Evolutionary conservation across 2,329 filamentous ascomycete genomes (phyloP).

Genomic region (Rutstroemia sp.): DNA sequence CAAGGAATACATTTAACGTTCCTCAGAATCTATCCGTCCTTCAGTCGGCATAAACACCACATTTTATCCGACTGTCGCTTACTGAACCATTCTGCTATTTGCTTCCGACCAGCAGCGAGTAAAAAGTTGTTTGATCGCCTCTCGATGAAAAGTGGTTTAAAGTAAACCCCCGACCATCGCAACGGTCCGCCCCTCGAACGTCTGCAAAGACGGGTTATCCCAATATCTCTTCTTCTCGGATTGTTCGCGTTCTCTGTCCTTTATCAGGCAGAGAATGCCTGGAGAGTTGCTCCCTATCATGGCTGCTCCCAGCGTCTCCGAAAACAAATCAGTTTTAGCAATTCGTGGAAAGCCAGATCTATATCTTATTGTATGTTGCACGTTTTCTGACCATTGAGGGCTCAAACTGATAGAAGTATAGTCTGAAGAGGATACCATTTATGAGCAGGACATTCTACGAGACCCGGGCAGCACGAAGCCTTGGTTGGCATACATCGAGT

Average conservation of each 20-base stretch:
- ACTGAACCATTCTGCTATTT: conserved; percentile 2
- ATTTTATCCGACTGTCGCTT: conserved; percentile 3
- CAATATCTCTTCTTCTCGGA: conserved; percentile 11
- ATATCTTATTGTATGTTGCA: conserved; percentile 30
- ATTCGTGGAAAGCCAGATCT: conserved; percentile 29
- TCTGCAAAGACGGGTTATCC: conserved; percentile 9
- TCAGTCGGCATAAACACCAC: background rate
- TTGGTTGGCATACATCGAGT: conserved; percentile 90
- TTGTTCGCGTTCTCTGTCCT: conserved; percentile 19
- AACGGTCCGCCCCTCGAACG: background rate
- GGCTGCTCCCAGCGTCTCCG: conserved; percentile 26
- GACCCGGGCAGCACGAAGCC: conserved; percentile 82
- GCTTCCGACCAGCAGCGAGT: background rate
- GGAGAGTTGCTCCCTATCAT: conserved; percentile 31
- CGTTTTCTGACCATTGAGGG: background rate
- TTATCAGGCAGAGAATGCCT: conserved; percentile 28
- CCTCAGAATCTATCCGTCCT: background rate
- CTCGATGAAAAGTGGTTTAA: conserved; percentile 4
- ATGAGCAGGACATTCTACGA: conserved; percentile 91
- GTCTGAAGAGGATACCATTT: conserved; percentile 83
- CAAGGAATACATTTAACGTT: background rate
- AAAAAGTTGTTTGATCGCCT: conserved; percentile 7
- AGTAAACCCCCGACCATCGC: background rate
- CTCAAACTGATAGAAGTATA: conserved; percentile 34
- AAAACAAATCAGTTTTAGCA: conserved; percentile 9